Percentiles rank a stretch among this genome's conserved stretches.
These are phyloP conservation scores for Alternaria dauci DNA, from an alignment of 2,329 filamentous ascomycete species.

Conservation along the genomic window DNA sequence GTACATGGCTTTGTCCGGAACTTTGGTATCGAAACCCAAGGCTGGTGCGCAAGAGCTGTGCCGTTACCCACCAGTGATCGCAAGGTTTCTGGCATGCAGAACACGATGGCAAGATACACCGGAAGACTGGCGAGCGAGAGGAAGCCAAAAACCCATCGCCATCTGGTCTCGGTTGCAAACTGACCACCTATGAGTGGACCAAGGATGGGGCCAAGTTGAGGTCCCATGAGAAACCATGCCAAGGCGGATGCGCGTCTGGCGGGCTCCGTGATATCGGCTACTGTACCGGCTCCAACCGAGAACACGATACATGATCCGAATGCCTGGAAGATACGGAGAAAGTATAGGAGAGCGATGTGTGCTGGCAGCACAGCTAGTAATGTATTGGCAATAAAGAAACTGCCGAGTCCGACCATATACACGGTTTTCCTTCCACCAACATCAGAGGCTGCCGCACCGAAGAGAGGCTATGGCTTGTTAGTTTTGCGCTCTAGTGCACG, in stretches of 20 bases:
- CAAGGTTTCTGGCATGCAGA: conserved; percentile 59
- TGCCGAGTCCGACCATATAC: conserved; percentile 53
- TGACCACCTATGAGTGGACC: conserved; percentile 56
- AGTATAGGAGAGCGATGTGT: conserved; percentile 51
- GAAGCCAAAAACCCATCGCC: conserved; percentile 59
- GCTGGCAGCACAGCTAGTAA: conserved; percentile 52
- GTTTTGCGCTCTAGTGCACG: neutral
- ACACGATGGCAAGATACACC: conserved; percentile 41
- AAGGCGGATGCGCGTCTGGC: conserved; percentile 53
- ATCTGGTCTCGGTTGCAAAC: conserved; percentile 46
- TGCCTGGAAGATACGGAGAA: conserved; percentile 54
- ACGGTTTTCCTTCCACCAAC: conserved; percentile 52
- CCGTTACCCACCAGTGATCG: conserved; percentile 57
- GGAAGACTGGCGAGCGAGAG: conserved; percentile 37
- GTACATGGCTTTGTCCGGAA: conserved; percentile 30
- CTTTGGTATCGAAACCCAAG: conserved; percentile 39
- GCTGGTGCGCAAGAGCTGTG: conserved; percentile 27
- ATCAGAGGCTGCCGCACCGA: conserved; percentile 54
- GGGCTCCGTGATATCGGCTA: conserved; percentile 55
- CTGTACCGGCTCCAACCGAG: conserved; percentile 56
- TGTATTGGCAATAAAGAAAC: conserved; percentile 53
- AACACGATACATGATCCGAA: conserved; percentile 56
- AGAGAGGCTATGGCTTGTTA: conserved; percentile 44
- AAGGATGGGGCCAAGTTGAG: conserved; percentile 56
- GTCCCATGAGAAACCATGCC: conserved; percentile 55